phyloP scores from a whole-genome alignment of 192 early-diverging fungal species.

The Lobulomyces angularis region DNA sequence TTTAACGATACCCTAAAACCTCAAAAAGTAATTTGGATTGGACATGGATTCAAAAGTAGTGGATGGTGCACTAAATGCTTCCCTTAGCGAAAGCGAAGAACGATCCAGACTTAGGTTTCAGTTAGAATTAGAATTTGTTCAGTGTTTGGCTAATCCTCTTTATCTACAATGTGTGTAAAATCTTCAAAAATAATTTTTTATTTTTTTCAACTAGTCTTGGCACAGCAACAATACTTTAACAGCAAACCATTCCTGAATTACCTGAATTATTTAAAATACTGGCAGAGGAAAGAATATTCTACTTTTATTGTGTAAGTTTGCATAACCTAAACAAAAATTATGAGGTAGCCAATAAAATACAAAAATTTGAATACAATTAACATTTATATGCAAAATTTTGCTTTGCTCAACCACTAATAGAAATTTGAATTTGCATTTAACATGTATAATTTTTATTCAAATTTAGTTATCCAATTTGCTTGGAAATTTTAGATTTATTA shows the following conservation, averaged over 20 bases:
- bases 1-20: no score
- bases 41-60: no score
- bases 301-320: constrained; percentile 63
- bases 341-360: neutral
- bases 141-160: constrained; percentile 85
- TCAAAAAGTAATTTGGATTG: no score
- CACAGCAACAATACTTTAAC: constrained; percentile 76
- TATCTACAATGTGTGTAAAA: constrained; percentile 66
- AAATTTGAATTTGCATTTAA: neutral
- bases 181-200: neutral
- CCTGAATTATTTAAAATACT: constrained; percentile 82
- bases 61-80: no score
- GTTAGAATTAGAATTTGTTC: constrained; percentile 91
- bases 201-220: constrained; percentile 39
- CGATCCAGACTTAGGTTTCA: constrained; percentile 46
- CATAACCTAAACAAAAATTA: neutral
- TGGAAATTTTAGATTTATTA: constrained; percentile 68
- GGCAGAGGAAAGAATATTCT: constrained; percentile 78
- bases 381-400: neutral
- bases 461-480: constrained; percentile 74
- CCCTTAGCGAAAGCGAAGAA: neutral
- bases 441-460: neutral
- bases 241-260: constrained; percentile 80
- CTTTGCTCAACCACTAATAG: constrained; percentile 1
- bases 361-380: neutral